Percentiles rank a stretch among this genome's conserved stretches.
These are phyloP conservation scores for Agaricus blazei DNA, from an alignment of 768 basidiomycete genomes.

Conservation along the genomic window DNA sequence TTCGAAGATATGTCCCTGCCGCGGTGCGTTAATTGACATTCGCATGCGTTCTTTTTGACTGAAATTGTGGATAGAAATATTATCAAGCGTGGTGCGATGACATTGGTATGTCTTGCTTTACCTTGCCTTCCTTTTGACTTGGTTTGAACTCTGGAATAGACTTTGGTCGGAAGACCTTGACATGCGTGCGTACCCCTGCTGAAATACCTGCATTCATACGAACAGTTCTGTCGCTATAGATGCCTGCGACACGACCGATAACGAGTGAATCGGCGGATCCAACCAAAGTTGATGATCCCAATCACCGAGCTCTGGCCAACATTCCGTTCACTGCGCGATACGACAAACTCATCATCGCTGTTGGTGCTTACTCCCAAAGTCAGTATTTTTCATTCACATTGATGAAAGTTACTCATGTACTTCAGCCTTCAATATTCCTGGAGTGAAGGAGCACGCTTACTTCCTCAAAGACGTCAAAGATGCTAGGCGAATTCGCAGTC, in stretches of 20 bases:
- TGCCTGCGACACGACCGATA: constrained; percentile 54
- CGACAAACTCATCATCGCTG: constrained; percentile 81
- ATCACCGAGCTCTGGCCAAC: background rate
- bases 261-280: constrained; percentile 21
- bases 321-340: constrained; percentile 55
- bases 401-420: background rate
- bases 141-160: constrained; percentile 29
- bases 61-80: constrained; percentile 34
- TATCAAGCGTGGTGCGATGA: constrained; percentile 77
- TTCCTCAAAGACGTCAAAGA: constrained; percentile 81
- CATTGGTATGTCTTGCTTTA: constrained; percentile 40
- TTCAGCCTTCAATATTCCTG: constrained; percentile 59
- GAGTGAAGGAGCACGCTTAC: constrained; percentile 76
- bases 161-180: constrained; percentile 52
- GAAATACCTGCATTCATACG: background rate
- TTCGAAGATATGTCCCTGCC: constrained; percentile 51
- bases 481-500: constrained; percentile 63
- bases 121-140: background rate
- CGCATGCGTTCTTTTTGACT: background rate
- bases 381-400: background rate
- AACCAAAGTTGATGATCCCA: constrained; percentile 14
- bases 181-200: constrained; percentile 42
- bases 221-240: constrained; percentile 27
- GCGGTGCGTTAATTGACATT: constrained; percentile 33
- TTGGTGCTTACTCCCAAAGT: constrained; percentile 87